Evolutionary conservation across 352 stramenopile species (phyloP), one percentile per base, ranked within the genome.

Genomic region (Saprolegnia diclina): DNA sequence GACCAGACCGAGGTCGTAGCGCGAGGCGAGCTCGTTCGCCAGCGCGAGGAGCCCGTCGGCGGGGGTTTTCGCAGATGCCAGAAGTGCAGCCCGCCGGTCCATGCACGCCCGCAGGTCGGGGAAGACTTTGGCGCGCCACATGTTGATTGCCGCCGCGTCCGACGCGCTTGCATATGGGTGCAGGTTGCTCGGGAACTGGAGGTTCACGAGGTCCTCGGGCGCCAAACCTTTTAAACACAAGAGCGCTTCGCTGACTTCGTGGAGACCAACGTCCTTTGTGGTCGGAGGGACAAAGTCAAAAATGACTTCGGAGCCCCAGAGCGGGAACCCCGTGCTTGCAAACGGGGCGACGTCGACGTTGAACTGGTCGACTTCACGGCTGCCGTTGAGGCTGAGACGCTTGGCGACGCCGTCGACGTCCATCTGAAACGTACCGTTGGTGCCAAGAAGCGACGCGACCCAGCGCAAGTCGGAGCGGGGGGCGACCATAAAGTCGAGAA

Each of bases 231-330:
- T 59, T 3, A 59, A 24, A 24, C 52, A 59, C 35, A 59, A 40
- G 3, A 59, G 11, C 4, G 52, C 52, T n/a, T 59, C 52, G 24
- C 11, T 26, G 52, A 59, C 52, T 24, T 59, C 3, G 13, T 59
- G 24, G 1, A 59, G 52, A 3, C 11, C 52, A 1, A 59, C 35
- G 19, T 59, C 19, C 13, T 14, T 4, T 3, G 42, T 48, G 3
- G 18, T n/a, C 13, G 35, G 52, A 2, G 52, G 52, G 3, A 59
- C 52, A 24, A 13, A 59, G 35, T 59, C 35, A 9, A 21, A 40
- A 24, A 59, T 59, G 24, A 59, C 35, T 59, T 59, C 52, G n/a
- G 2, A 10, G 24, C 35, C 52, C 52, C 52, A 59, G 35, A 59
- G 35, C 13, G 24, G 24, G 11, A 59, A 59, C n/a, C 52, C 52